These are phyloP conservation scores for Wickerhamomyces ciferrii DNA, from an alignment of 805 yeast species.

Conservation along the genomic window DNA sequence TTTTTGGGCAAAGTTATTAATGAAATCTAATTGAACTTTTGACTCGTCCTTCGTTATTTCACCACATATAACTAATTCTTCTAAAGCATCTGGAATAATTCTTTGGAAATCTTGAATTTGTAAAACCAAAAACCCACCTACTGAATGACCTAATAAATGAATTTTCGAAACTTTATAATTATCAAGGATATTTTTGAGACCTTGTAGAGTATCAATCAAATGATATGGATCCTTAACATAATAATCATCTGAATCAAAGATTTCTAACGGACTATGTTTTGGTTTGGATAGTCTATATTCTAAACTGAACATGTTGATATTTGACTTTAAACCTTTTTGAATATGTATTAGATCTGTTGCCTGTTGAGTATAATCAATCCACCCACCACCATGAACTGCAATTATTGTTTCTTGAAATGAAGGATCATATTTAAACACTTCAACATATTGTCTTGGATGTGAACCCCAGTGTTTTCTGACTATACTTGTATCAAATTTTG, in stretches of 20 bases:
- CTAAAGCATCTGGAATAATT: not conserved
- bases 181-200: not conserved
- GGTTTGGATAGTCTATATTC: not conserved
- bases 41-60: not conserved
- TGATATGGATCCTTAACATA: not conserved
- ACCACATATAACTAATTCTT: not conserved
- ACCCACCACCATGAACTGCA: slow-evolving; percentile 1
- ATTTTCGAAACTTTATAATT: not conserved
- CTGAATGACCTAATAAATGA: not conserved
- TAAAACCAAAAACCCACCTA: not conserved
- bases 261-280: not conserved
- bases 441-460: not conserved
- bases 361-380: not conserved
- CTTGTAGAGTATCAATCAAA: not conserved
- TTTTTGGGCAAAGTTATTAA: not conserved
- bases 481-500: no score
- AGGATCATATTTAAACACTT: not conserved
- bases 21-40: not conserved
- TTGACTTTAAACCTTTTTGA: not conserved
- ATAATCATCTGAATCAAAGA: not conserved
- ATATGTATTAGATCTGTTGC: not conserved
- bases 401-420: not conserved
- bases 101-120: not conserved
- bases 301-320: not conserved
- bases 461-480: not conserved